Base-by-base conservation (phyloP, 169 alveolate genomes). In the Fabrea salina region DNA sequence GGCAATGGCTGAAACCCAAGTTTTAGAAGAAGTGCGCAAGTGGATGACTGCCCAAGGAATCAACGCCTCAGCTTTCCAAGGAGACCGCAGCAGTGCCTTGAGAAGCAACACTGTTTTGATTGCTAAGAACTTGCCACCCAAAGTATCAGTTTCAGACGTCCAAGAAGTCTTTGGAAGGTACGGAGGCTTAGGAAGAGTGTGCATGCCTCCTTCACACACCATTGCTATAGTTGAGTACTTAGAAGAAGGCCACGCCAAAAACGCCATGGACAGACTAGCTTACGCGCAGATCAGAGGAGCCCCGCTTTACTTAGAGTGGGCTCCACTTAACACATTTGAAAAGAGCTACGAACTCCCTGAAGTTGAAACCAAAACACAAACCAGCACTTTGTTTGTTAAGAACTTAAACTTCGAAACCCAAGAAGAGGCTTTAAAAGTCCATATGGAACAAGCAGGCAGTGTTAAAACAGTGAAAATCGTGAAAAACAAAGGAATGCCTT, bases 11-110 rank as follows among this genome's bases (percentile, higher is more conserved):
- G 97, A 93, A 80, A 88, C 96, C 19, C 71, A 89, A 50, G 82
- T 91, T 19, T 89, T 93, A 43, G 78, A 89, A 37, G 94, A 91
- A 79, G 91, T 95, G 19, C 91, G 88, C 76, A 94, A 86, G 44
- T 93, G 97, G 96, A 27, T 93, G 84, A 80, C 82, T 13, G 75
- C 78, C 47, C 16, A 84, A 74, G 88, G 94, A 85, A 49, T 84
- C 11, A 79, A 75, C 70, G 58, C 64, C 13, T 83, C 79, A 39
- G 77, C 82, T 75, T 57, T 84, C 5, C 50, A 66, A 8, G 66
- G 43, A 4, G 83, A 84, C 8, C 72, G 82, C 35, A 74, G 57
- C 30, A 37, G 40, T 30, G 41, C 88, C 47, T 58, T 59, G 37
- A 75, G 95, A 56, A 72, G 86, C 35, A 40, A 66, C n/a, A 80